A percentile compares a stretch with the other conserved stretches of the same genome.
These are phyloP conservation scores for Aspergillus diversus DNA, from an alignment of 495 filamentous ascomycete species.

Conservation along the genomic window DNA sequence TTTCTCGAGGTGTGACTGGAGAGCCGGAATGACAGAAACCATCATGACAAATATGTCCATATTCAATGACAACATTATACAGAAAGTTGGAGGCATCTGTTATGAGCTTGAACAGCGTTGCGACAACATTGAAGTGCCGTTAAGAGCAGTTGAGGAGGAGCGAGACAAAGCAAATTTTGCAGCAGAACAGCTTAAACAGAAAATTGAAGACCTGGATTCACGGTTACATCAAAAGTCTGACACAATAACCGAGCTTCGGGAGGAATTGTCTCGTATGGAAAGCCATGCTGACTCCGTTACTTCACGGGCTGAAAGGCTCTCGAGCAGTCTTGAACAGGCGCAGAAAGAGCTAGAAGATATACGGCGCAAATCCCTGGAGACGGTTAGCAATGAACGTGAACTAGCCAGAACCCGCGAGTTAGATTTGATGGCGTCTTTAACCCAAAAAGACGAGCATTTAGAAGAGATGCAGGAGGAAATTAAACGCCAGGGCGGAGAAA, in stretches of 20 bases:
- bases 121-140: constrained; percentile 50
- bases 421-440: constrained; percentile 47
- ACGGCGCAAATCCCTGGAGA: constrained; percentile 27
- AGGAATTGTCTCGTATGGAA: constrained; percentile 36
- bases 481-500: constrained; percentile 25
- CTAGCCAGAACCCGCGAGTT: constrained; percentile 43
- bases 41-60: constrained; percentile 38
- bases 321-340: constrained; percentile 28
- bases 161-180: constrained; percentile 40
- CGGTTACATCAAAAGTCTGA: constrained; percentile 30
- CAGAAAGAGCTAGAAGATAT: constrained; percentile 36
- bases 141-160: constrained; percentile 48
- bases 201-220: constrained; percentile 33
- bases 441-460: constrained; percentile 49
- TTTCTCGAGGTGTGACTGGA: constrained; percentile 47
- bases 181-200: constrained; percentile 29
- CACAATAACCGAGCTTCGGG: constrained; percentile 29
- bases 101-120: constrained; percentile 60
- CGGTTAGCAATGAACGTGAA: constrained; percentile 31
- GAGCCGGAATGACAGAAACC: constrained; percentile 38
- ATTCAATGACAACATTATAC: constrained; percentile 46
- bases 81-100: constrained; percentile 54
- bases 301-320: constrained; percentile 33
- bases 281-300: constrained; percentile 33
- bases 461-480: constrained; percentile 41